Conservation (phyloP, 2,329 filamentous ascomycete genomes). For the Lasiodiplodia theobromae region DNA sequence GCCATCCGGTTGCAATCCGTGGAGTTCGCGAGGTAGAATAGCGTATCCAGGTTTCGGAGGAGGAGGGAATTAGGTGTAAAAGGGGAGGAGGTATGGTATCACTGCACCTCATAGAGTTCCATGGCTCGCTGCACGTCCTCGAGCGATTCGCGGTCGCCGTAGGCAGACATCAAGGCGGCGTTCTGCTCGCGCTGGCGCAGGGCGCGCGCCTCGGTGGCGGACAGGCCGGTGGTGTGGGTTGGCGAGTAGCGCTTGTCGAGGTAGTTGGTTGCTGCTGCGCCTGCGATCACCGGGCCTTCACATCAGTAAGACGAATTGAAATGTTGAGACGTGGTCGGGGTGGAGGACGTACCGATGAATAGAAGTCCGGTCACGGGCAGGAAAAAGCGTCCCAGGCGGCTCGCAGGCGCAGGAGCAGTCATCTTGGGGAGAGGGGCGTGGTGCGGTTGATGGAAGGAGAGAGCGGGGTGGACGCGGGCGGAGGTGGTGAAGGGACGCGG, state of each 20-base stretch:
- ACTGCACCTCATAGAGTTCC: slow-evolving; percentile 30
- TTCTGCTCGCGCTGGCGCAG: slow-evolving; percentile 26
- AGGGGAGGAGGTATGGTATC: background rate
- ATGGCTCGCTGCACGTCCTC: slow-evolving; percentile 30
- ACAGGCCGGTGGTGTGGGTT: slow-evolving; percentile 13
- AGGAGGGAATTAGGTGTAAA: background rate
- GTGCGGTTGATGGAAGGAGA: slow-evolving; percentile 26
- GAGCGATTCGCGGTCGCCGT: slow-evolving; percentile 27
- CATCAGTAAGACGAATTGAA: background rate
- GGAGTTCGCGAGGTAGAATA: background rate
- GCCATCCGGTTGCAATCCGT: background rate
- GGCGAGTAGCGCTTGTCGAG: slow-evolving; percentile 27
- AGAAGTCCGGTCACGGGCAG: slow-evolving; percentile 23
- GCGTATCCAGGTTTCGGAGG: background rate
- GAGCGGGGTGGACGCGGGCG: slow-evolving; percentile 29
- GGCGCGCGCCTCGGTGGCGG: slow-evolving; percentile 6
- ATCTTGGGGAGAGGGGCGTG: slow-evolving; percentile 6
- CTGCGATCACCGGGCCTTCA: slow-evolving; percentile 1
- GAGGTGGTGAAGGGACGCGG: slow-evolving; percentile 30
- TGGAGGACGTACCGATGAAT: slow-evolving; percentile 12
- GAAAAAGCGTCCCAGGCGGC: slow-evolving; percentile 11
- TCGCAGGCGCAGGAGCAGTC: slow-evolving; percentile 15
- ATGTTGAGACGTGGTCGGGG: background rate
- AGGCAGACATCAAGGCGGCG: slow-evolving; percentile 26
- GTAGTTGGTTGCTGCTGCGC: slow-evolving; percentile 22